Conservation (phyloP, 805 yeast genomes). For the Wickerhamiella domercqiae region DNA sequence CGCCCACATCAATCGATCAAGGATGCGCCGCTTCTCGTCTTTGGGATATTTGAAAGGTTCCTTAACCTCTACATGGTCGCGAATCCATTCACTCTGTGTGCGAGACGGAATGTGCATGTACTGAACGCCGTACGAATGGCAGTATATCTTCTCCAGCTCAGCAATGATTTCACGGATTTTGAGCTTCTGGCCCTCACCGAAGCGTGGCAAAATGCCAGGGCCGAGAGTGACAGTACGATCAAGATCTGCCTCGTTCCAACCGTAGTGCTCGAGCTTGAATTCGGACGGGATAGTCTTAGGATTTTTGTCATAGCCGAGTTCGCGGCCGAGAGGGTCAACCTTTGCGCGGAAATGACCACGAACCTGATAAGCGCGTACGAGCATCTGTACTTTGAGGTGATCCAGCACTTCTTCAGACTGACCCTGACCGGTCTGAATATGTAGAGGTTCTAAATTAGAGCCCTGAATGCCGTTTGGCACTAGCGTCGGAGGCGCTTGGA, state of each 20-base stretch:
- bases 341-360: constrained; percentile 94
- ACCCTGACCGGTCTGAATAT: constrained; percentile 28
- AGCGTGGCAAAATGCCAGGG: constrained; percentile 93
- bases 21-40: constrained; percentile 89
- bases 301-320: constrained; percentile 51
- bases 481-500: constrained; percentile 80
- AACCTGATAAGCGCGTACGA: constrained; percentile 97
- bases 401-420: constrained; percentile 23
- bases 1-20: constrained; percentile 95
- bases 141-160: constrained; percentile 70
- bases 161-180: constrained; percentile 64
- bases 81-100: constrained; percentile 94
- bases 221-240: constrained; percentile 77
- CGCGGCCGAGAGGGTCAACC: constrained; percentile 87
- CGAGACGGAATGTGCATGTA: constrained; percentile 94
- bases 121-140: constrained; percentile 82
- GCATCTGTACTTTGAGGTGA: constrained; percentile 87
- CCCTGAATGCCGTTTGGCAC: constrained; percentile 35
- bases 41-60: constrained; percentile 63
- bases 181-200: constrained; percentile 49
- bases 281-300: constrained; percentile 48
- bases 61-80: constrained; percentile 92
- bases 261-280: constrained; percentile 81
- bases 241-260: constrained; percentile 75
- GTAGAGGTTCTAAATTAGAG: constrained; percentile 21